Base-by-base conservation (phyloP, 306 rosid genomes). In the Fragaria iinumae region DNA sequence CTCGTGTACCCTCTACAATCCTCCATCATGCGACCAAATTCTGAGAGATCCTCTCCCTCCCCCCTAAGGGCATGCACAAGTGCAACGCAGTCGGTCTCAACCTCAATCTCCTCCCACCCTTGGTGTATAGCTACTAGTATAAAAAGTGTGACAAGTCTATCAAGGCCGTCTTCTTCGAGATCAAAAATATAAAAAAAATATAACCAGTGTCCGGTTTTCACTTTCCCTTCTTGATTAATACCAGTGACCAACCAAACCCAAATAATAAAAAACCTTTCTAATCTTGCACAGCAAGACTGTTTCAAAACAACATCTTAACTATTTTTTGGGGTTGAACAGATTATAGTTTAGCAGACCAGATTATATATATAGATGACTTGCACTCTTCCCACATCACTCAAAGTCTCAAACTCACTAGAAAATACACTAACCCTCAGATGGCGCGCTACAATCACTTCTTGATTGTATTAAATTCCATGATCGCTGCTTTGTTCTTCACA, bases 401-500 rank as follows among this genome's bases (percentile, higher is more conserved):
- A 36, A 36, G 39, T 36, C 4, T 62, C 73, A 50, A 63, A 41
- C 34, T 34, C 32, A 34, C 53, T 25, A 47, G 66, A 69, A 72
- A 10, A 18, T 3, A 69, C 45, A 11, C 69, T 12, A 12, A 1
- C 69, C 27, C 70, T n/a, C n/a, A 55, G 77, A 82, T 53, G 71
- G 82, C 48, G 43, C n/a, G 79, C 74, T 60, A 62, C 49, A 82
- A 29, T 73, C 55, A 49, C 73, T 76, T 55, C 67, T 25, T 41
- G 3, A 39, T 36, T 72, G 65, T 8, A 34, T 23, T 14, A 12
- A 80, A 80, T 81, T 38, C 34, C 72, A 20, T 79, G 71, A 45
- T 76, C 71, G 43, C 44, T 21, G 41, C 75, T 69, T 11, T 69
- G 60, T 17, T 91, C 69, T 62, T 83, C 34, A 62, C 73, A 18